Evolutionary conservation across 805 yeast genomes (phyloP).

Genomic region (Saturnispora mendoncae): DNA sequence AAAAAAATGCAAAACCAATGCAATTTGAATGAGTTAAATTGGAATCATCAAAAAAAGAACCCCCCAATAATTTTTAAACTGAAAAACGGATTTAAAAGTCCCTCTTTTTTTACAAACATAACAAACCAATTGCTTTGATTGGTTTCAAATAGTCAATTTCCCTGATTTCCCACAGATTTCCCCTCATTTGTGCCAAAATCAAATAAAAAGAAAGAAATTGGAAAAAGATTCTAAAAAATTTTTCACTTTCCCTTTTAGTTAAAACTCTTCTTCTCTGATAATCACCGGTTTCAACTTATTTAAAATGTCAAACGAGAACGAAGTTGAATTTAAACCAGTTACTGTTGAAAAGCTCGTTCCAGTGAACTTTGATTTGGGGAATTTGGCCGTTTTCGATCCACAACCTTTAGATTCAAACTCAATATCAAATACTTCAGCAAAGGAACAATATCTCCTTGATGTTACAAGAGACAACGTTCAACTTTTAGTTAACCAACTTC

Average conservation of each 20-base stretch:
- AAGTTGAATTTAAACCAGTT: conserved; percentile 46
- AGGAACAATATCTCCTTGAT: conserved; percentile 54
- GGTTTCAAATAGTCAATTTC: too few species aligned
- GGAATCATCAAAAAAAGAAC: too few species aligned
- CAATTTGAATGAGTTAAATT: too few species aligned
- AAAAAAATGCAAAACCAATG: too few species aligned
- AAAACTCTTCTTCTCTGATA: neutral
- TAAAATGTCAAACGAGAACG: conserved; percentile 5
- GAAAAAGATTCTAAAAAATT: too few species aligned
- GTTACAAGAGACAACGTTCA: conserved; percentile 89
- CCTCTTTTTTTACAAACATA: too few species aligned
- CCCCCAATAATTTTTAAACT: too few species aligned
- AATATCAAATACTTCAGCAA: conserved; percentile 43
- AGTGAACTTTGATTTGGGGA: conserved; percentile 80
- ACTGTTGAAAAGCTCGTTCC: conserved; percentile 91
- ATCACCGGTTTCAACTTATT: neutral
- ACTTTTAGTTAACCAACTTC: conserved; percentile 77
- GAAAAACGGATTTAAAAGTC: too few species aligned
- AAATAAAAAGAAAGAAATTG: too few species aligned
- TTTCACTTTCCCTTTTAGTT: neutral
- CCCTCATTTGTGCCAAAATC: too few species aligned
- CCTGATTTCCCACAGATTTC: too few species aligned
- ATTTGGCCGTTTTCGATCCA: conserved; percentile 81
- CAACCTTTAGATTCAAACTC: conserved; percentile 68
- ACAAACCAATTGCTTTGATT: too few species aligned